Conservation (phyloP, 2,329 filamentous ascomycete species). For the Magnaporthiopsis incrustans region DNA sequence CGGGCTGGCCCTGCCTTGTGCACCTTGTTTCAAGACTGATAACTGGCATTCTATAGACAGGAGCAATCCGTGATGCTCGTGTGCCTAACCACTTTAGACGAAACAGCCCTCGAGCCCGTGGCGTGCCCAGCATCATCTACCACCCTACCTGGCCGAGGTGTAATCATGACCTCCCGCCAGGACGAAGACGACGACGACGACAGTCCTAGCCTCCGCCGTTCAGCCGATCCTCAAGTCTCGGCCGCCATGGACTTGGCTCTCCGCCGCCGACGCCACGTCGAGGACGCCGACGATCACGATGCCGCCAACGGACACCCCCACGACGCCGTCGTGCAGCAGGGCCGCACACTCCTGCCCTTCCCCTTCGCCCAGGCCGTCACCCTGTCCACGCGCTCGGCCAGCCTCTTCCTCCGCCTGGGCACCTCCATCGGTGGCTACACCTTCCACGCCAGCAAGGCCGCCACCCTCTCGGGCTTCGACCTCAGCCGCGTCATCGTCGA, state of each 20-base stretch:
- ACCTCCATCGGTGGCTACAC: conserved; percentile 5
- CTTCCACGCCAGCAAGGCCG: conserved; percentile 5
- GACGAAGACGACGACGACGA: not conserved
- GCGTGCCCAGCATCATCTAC: no score
- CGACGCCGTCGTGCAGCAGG: not conserved
- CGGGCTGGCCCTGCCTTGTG: no score
- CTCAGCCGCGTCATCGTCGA: conserved; percentile 6
- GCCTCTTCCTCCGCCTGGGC: conserved; percentile 6
- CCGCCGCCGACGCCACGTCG: not conserved
- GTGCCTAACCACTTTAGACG: no score
- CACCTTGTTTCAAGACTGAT: no score
- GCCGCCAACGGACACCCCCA: not conserved
- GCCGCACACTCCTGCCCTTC: conserved; percentile 3
- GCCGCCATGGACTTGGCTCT: not conserved
- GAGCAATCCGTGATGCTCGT: no score
- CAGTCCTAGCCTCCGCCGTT: not conserved
- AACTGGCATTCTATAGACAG: no score
- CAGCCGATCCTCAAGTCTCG: not conserved
- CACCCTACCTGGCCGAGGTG: not conserved
- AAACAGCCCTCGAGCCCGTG: no score
- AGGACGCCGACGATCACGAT: not conserved
- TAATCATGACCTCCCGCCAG: not conserved
- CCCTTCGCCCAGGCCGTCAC: conserved; percentile 7
- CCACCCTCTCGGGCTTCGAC: conserved; percentile 6
- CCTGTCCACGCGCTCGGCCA: conserved; percentile 4